These are phyloP conservation scores for Pholiota microspora DNA, from an alignment of 768 basidiomycete genomes.

Conservation along the genomic window DNA sequence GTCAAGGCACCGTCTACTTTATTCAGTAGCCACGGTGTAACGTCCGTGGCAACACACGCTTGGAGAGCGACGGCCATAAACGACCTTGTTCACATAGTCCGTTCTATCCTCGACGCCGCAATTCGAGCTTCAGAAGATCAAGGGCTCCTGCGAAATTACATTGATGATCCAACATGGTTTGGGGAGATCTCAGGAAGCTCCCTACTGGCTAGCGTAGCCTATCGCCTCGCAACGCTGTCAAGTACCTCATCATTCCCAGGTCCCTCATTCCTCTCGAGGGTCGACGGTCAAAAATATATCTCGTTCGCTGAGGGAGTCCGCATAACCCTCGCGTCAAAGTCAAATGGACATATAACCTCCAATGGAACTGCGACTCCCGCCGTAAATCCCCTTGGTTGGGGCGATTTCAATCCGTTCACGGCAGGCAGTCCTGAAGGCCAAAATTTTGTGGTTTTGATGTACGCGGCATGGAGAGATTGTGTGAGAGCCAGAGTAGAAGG, in stretches of 20 bases:
- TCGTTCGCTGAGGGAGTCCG: constrained; percentile 27
- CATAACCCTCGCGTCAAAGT: constrained; percentile 20
- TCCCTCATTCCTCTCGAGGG: constrained; percentile 6
- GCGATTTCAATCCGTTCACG: constrained; percentile 28
- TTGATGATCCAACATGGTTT: constrained; percentile 31
- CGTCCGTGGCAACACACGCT: constrained; percentile 4
- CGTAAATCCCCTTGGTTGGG: constrained; percentile 35
- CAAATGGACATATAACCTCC: constrained; percentile 21
- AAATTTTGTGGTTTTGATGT: constrained; percentile 35
- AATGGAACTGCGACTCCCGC: constrained; percentile 33
- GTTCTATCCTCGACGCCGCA: constrained; percentile 36
- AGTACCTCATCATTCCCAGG: background rate
- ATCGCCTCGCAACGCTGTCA: constrained; percentile 28
- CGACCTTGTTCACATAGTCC: constrained; percentile 27
- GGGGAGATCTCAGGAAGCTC: constrained; percentile 38
- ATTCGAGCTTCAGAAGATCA: constrained; percentile 22
- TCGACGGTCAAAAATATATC: constrained; percentile 14
- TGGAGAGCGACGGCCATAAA: constrained; percentile 23
- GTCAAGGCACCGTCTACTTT: constrained; percentile 36
- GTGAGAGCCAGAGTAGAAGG: constrained; percentile 19
- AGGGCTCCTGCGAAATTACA: constrained; percentile 35
- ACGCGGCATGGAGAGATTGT: constrained; percentile 40
- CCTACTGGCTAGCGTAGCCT: constrained; percentile 33
- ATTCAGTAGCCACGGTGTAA: constrained; percentile 12
- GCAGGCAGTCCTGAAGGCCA: constrained; percentile 39